Base-by-base conservation (phyloP, 345 rosid species). In the Citropsis articulata region DNA sequence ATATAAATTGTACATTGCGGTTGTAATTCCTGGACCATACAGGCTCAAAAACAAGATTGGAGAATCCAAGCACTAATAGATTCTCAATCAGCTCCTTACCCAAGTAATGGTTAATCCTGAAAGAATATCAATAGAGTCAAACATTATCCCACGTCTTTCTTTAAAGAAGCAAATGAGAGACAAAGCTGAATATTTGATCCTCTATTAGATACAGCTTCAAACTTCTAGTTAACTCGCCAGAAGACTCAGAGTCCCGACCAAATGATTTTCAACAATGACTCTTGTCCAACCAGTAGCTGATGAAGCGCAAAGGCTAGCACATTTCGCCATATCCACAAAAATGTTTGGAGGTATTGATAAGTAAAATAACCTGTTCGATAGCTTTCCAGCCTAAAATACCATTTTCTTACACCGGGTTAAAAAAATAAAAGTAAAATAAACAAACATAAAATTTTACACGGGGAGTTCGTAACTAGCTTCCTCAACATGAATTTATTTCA, bases 71-170 rank as follows among this genome's bases (percentile, higher is more conserved):
- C 72, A 95, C 95, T 0, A 95, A 92, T 21, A 95, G 88, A 79
- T 95, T 95, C 88, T 93, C 98, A n/a, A 95, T 94, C 4, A 95
- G 94, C 84, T 95, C 98, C 81, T 93, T 93, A 22, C 98, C 98
- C 87, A 95, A 79, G 83, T 95, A 93, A 83, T 93, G 98, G 70
- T 93, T 93, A 82, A 95, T 93, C 90, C 98, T 94, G 83, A 25
- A 78, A 27, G 75, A 31, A 42, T 50, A 62, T 71, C 9, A 79
- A n/a, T 38, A 42, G 10, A 30, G 61, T 77, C 56, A 80, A 25
- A 50, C 9, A 30, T n/a, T 19, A 59, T 69, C 63, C 27, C 14
- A 28, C 6, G 35, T 13, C 22, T 28, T 35, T 65, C 69, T 40
- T 69, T n/a, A 27, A 6, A 53, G 27, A 30, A 19, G 76, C 45